These are phyloP conservation scores for Ganoderma resinaceum DNA, from an alignment of 1,284 basidiomycete genomes.

Conservation along the genomic window DNA sequence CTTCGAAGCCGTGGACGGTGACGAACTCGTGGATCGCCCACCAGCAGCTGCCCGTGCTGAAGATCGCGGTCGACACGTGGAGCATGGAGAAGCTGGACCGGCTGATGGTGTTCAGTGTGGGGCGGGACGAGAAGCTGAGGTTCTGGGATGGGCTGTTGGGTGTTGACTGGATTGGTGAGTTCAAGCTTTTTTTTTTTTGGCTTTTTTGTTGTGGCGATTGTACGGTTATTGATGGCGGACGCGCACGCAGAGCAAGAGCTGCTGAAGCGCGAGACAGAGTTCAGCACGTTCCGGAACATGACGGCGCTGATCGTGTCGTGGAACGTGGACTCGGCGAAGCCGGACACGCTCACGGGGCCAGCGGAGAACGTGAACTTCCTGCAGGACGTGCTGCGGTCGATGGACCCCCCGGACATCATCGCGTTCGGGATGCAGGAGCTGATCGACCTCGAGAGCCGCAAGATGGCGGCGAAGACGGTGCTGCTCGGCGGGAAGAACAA, in stretches of 20 bases:
- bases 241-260: conserved; percentile 72
- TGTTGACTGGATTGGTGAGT: conserved; percentile 86
- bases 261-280: conserved; percentile 76
- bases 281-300: conserved; percentile 82
- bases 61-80: conserved; percentile 75
- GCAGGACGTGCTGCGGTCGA: conserved; percentile 70
- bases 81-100: conserved; percentile 70
- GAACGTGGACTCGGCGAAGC: conserved; percentile 93
- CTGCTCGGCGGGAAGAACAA: conserved; percentile 80
- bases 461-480: conserved; percentile 90
- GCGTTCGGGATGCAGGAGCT: conserved; percentile 96
- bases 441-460: conserved; percentile 92
- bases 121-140: conserved; percentile 77
- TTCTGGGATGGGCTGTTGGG: conserved; percentile 94
- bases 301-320: conserved; percentile 88
- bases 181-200: neutral
- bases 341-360: conserved; percentile 70
- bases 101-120: conserved; percentile 80
- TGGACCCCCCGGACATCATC: conserved; percentile 86
- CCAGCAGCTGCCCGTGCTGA: conserved; percentile 77
- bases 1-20: conserved; percentile 78
- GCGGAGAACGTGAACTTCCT: conserved; percentile 78
- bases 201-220: no score
- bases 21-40: conserved; percentile 94
- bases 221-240: conserved; percentile 3